Evolutionary conservation across 2,329 filamentous ascomycete species (phyloP).

Genomic region (Rhynchosporium agropyri): DNA sequence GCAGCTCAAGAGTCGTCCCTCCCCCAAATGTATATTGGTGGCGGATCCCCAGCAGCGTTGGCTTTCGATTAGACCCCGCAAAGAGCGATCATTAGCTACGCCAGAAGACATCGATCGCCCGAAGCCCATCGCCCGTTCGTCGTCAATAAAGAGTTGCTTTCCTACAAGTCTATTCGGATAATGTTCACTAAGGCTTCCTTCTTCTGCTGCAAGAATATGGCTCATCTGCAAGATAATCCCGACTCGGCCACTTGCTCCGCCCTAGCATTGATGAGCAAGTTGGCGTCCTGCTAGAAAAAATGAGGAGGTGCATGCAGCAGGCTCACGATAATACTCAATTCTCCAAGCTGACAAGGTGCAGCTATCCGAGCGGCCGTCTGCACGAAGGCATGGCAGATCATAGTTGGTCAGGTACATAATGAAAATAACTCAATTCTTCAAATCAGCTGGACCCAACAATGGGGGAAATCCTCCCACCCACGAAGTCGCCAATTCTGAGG

Average conservation of each 20-base stretch:
- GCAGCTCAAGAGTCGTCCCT: not conserved
- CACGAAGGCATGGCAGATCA: conserved; percentile 3
- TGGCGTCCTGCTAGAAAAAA: not conserved
- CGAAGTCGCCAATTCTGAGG: not conserved
- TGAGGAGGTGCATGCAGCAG: conserved; percentile 7
- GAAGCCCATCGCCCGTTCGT: not conserved
- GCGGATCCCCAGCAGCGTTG: not conserved
- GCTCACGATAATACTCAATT: conserved; percentile 15
- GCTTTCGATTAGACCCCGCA: not conserved
- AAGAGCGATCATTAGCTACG: not conserved
- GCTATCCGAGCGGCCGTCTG: conserved; percentile 9
- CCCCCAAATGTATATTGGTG: not conserved
- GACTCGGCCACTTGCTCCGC: conserved; percentile 8
- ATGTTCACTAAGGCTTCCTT: not conserved
- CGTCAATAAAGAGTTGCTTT: not conserved
- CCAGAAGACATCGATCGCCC: not conserved
- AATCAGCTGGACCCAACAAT: conserved; percentile 2
- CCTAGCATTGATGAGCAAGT: conserved; percentile 8
- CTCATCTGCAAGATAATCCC: conserved; percentile 10
- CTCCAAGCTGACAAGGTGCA: conserved; percentile 15
- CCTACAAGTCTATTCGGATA: not conserved
- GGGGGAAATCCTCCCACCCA: not conserved
- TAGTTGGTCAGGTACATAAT: not conserved
- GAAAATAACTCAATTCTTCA: conserved; percentile 9
- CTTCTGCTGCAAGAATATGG: conserved; percentile 2